A percentile compares a stretch with the other conserved stretches of the same genome.
These are phyloP conservation scores for Arachis hypogaea DNA, from an alignment of 306 rosid genomes.

Conservation along the genomic window DNA sequence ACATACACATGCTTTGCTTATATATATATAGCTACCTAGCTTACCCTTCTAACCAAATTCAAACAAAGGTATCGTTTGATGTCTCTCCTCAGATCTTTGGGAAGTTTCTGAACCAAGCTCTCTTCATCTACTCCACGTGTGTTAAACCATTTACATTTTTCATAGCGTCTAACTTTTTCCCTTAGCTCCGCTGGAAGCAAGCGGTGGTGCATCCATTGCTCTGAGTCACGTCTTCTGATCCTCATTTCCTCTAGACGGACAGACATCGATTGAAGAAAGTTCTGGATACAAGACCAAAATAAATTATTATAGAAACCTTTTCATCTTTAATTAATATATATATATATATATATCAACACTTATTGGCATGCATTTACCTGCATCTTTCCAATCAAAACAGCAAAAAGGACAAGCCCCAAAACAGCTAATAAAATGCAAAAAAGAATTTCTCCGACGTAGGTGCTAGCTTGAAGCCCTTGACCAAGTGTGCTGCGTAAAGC, in stretches of 20 bases:
- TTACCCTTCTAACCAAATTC: conserved; percentile 88
- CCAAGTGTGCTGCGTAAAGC: conserved; percentile 79
- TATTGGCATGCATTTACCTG: conserved; percentile 49
- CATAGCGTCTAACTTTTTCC: conserved; percentile 55
- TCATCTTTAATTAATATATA: too few species aligned
- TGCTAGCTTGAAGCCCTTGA: conserved; percentile 86
- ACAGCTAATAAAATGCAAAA: conserved; percentile 80
- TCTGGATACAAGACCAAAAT: conserved; percentile 29
- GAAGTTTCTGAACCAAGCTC: conserved; percentile 52
- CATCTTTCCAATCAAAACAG: conserved; percentile 91
- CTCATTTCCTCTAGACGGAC: conserved; percentile 64
- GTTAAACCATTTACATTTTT: conserved; percentile 60
- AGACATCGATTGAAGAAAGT: conserved; percentile 55
- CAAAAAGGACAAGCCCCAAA: conserved; percentile 75
- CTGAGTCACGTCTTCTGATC: conserved; percentile 57
- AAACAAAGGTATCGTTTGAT: conserved; percentile 59
- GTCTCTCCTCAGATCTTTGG: conserved; percentile 59
- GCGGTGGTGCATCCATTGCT: conserved; percentile 67
- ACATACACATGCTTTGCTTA: too few species aligned
- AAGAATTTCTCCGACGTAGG: conserved; percentile 73
- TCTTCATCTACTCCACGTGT: conserved; percentile 63
- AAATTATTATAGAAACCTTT: too few species aligned
- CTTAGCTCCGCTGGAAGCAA: conserved; percentile 55
- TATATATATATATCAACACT: too few species aligned
- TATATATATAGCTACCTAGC: background rate